Base-by-base conservation (phyloP, 768 basidiomycete genomes). In the Agrocybe pediades region DNA sequence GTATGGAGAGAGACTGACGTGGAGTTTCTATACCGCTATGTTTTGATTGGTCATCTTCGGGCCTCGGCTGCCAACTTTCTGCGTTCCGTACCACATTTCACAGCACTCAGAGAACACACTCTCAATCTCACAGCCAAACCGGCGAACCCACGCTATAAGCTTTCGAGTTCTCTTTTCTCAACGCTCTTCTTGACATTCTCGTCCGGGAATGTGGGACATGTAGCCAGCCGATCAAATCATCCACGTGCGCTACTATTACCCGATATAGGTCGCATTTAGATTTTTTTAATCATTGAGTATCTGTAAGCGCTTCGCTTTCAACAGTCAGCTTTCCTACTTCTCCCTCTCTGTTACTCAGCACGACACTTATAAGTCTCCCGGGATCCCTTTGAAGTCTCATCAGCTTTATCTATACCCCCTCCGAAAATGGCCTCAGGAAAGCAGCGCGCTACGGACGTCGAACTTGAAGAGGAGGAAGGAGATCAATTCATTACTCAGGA, bases 401-500 rank as follows among this genome's bases (percentile, higher is more conserved):
- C 56, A 30, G 29, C 26, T 23, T 25, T n/a, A 41, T 24, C 20
- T 55, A 51, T 56, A 56, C 55, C 45, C 49, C 9, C 47, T 20
- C 20, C 50, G 23, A 59, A 49, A 56, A 75, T 77, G 74, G 58
- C 73, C 47, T 62, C 70, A 47, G 66, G 60, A 65, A 68, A 69
- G 52, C 61, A 67, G 39, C 69, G 57, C 49, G 65, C 69, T 51
- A 61, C 71, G 52, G 74, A 81, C 20, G 67, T 73, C 51, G 78
- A 76, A 9, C 77, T 76, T 6, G 75, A 77, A 36, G 73, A 75
- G n/a, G 77, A 80, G 2, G 77, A 81, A 30, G 75, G 65, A 20
- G 85, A 83, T 7, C 78, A 84, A 39, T 91, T 83, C 68, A 85
- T 92, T 67, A 71, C 77, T 43, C 72, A 79, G 23, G 84, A 84